Evolutionary conservation across 495 filamentous ascomycete genomes (phyloP).

Genomic region (Penicillium alfredii): DNA sequence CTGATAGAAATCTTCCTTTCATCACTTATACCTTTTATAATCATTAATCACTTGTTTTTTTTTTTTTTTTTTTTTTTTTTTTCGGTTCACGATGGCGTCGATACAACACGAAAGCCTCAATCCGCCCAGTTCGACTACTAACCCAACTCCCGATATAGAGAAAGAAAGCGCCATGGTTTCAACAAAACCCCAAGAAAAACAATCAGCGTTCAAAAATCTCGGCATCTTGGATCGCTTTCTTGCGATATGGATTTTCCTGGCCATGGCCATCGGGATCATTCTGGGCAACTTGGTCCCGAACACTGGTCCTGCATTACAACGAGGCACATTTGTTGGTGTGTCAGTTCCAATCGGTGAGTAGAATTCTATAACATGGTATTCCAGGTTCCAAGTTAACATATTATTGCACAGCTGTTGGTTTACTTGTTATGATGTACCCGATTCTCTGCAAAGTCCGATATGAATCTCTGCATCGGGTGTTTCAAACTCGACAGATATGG

Average conservation of each 20-base stretch:
- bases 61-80: too few relatives aligned
- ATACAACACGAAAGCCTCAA: too few relatives aligned
- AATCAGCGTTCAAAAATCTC: constrained; percentile 49
- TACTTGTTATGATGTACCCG: constrained; percentile 82
- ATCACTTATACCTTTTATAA: too few relatives aligned
- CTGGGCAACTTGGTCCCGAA: constrained; percentile 71
- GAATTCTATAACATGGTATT: too few relatives aligned
- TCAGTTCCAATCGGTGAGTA: constrained; percentile 70
- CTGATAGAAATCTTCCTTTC: too few relatives aligned
- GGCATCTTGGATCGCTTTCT: constrained; percentile 70
- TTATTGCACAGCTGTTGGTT: constrained; percentile 53
- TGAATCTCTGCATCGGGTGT: constrained; percentile 60
- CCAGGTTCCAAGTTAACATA: background rate
- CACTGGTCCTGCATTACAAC: constrained; percentile 57
- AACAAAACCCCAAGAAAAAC: too few relatives aligned
- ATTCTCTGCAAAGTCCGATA: constrained; percentile 78
- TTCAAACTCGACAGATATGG: constrained; percentile 55
- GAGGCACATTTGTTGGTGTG: constrained; percentile 67
- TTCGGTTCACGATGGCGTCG: too few relatives aligned
- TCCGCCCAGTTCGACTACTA: too few relatives aligned
- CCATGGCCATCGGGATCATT: constrained; percentile 74
- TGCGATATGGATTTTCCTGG: constrained; percentile 79
- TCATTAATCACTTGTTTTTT: too few relatives aligned
- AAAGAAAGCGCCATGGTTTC: too few relatives aligned
- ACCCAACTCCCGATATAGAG: too few relatives aligned